A percentile compares a stretch with the other conserved stretches of the same genome.
Evolutionary conservation across 768 basidiomycete species (phyloP).

Genomic region (Boletus rex-veris): DNA sequence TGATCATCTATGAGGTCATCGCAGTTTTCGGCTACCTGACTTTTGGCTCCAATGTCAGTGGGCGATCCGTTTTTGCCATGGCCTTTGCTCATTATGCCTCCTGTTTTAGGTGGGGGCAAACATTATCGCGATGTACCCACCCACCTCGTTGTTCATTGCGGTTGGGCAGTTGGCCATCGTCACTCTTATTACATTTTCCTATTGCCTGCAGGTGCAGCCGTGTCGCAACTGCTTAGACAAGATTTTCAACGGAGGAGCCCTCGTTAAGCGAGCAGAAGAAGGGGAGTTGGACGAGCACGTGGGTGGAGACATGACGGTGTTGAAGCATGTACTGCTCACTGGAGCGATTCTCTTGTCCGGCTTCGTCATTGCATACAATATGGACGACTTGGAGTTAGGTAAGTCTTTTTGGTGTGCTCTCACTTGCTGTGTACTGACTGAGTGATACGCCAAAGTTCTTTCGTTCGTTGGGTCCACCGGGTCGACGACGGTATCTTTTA

Average conservation of each 20-base stretch:
- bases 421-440: slow-evolving; percentile 9
- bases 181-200: slow-evolving; percentile 84
- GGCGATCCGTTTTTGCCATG: background rate
- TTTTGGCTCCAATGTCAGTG: slow-evolving; percentile 76
- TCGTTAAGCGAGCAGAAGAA: slow-evolving; percentile 40
- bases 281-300: slow-evolving; percentile 56
- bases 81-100: slow-evolving; percentile 1
- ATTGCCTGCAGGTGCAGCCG: slow-evolving; percentile 93
- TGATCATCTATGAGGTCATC: slow-evolving; percentile 83
- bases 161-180: slow-evolving; percentile 92
- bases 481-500: slow-evolving; percentile 95
- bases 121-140: slow-evolving; percentile 92
- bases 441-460: slow-evolving; percentile 54
- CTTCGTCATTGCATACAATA: slow-evolving; percentile 73
- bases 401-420: slow-evolving; percentile 24
- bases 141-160: slow-evolving; percentile 88
- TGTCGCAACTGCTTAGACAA: slow-evolving; percentile 91
- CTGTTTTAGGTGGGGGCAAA: slow-evolving; percentile 73
- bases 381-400: slow-evolving; percentile 78
- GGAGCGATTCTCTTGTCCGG: slow-evolving; percentile 58
- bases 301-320: slow-evolving; percentile 55
- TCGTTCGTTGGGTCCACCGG: slow-evolving; percentile 97
- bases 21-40: slow-evolving; percentile 89
- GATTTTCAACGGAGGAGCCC: slow-evolving; percentile 56
- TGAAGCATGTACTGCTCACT: slow-evolving; percentile 72